Base-by-base conservation (phyloP, 139 green algal genomes). In the Picochlorum sp. region DNA sequence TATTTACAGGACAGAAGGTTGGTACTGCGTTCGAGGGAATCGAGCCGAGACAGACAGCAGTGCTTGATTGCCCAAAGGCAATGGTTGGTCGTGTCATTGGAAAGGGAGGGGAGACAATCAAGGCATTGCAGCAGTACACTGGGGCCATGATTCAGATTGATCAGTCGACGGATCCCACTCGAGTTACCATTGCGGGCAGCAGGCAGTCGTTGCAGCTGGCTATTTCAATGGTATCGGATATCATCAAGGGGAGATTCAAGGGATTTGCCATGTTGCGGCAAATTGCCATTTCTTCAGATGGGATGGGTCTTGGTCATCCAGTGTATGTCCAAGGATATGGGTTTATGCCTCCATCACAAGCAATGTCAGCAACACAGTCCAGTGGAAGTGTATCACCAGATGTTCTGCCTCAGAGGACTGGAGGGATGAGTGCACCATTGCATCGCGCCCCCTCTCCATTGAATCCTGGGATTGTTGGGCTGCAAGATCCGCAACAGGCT, bases 71-170 rank as follows among this genome's bases (percentile, higher is more conserved):
- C 72, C 88, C 88, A n/a, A 95, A 95, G 77, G 52, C 63, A 6
- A 88, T 94, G 66, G 72, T 97, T 1, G 91, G 91, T 2, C 87
- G 90, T 45, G 78, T 97, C 21, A 97, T 97, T 57, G 91, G 91
- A 59, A 92, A 91, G 72, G 83, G 87, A 45, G 91, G 91, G 6
- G 90, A 96, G 63, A 96, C 87, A 4, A 95, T 97, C 84, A 95
- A 95, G 79, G 68, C 72, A 14, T 79, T 97, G 74, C 90, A 97
- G 79, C 78, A 80, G 52, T 77, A 86, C 41, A 95, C 79, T 41
- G 80, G 73, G 20, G 80, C 78, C 13, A 85, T 81, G 70, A 90
- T 97, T 59, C 89, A 96, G 73, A 86, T 92, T 62, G 82, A 91
- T 58, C 90, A 97, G 83, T 77, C 38, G n/a, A 67, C 57, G 6